phyloP scores from a whole-genome alignment of 495 filamentous ascomycete species.

The Talaromyces adpressus region DNA sequence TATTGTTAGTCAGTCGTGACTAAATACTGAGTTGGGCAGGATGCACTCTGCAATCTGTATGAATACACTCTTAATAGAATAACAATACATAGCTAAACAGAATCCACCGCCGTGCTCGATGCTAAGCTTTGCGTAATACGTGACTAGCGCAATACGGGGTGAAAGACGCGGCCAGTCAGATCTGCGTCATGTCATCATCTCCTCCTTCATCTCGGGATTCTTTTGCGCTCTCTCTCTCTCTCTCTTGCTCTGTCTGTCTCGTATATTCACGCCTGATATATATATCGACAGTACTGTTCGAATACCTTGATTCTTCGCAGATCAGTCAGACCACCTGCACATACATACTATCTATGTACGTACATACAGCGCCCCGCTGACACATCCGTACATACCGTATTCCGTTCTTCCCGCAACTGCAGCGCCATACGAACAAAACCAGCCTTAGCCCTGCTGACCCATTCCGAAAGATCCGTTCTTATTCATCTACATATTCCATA shows the following conservation, averaged over 20 bases:
- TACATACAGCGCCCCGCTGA: neutral
- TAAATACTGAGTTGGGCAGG: neutral
- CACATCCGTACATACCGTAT: neutral
- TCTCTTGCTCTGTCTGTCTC: too few species aligned
- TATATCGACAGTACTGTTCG: neutral
- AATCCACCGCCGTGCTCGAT: too few species aligned
- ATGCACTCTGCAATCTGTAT: neutral
- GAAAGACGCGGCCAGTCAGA: neutral
- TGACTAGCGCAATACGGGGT: neutral
- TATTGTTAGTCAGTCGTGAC: neutral
- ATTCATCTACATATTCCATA: neutral
- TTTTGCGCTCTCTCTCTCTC: neutral
- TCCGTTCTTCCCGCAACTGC: neutral
- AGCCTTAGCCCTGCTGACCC: neutral
- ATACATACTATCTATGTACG: neutral
- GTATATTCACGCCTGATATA: neutral
- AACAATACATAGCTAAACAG: neutral
- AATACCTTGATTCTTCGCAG: neutral
- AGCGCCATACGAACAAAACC: neutral
- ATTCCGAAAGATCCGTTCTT: constrained; percentile 1
- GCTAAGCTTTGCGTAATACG: neutral
- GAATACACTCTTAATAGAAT: neutral
- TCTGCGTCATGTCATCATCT: neutral
- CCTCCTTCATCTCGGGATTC: neutral
- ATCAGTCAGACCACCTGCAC: neutral